These are phyloP conservation scores for Trypanosoma rangeli DNA, from an alignment of 208 protist species.

Conservation along the genomic window DNA sequence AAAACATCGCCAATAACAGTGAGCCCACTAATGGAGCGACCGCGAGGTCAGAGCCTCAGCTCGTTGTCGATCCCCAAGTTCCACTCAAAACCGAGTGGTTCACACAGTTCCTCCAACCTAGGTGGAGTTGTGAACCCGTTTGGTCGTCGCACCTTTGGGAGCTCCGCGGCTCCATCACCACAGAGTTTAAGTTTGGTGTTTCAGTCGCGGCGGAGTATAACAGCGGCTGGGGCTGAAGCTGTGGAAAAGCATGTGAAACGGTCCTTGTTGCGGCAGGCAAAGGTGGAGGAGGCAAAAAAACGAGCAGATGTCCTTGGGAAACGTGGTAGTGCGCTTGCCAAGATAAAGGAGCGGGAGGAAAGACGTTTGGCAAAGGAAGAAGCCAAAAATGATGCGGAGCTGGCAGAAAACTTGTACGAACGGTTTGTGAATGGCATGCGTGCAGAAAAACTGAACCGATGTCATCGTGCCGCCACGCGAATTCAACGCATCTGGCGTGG, in stretches of 20 bases:
- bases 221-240: background rate
- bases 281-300: slow-evolving; percentile 25
- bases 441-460: slow-evolving; percentile 56
- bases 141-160: slow-evolving; percentile 47
- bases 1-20: background rate
- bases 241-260: slow-evolving; percentile 17
- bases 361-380: slow-evolving; percentile 49
- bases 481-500: slow-evolving; percentile 86
- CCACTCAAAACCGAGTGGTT: background rate
- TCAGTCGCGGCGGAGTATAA: background rate
- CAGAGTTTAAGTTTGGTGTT: background rate
- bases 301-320: slow-evolving; percentile 5
- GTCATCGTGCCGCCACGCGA: slow-evolving; percentile 47
- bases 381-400: slow-evolving; percentile 43
- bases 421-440: slow-evolving; percentile 72
- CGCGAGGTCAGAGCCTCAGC: background rate
- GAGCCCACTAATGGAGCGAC: background rate
- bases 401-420: slow-evolving; percentile 69
- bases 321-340: slow-evolving; percentile 20
- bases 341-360: slow-evolving; percentile 23
- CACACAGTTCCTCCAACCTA: background rate
- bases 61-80: background rate
- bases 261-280: slow-evolving; percentile 14
- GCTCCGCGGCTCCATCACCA: slow-evolving; percentile 10
- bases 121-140: slow-evolving; percentile 31